Evolutionary conservation across 345 rosid species (phyloP), one percentile per base, ranked within the genome.

Genomic region (Turnera subulata): DNA sequence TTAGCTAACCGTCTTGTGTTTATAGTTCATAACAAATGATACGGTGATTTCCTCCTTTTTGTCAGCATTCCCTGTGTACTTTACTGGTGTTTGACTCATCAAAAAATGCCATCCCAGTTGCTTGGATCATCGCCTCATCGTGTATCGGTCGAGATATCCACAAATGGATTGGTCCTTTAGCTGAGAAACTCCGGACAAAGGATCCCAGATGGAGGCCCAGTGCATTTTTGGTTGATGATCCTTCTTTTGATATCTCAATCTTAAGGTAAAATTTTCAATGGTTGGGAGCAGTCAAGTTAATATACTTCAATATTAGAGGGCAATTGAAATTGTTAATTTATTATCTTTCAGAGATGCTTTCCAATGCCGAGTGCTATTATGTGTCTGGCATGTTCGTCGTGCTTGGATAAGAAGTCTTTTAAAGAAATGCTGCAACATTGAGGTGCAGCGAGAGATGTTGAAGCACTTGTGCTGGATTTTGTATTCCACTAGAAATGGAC

Each of bases 21-120:
- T 25, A 23, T 54, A 45, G 38, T 32, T 51, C 44, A 49, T 61
- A 55, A 25, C 50, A 39, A 57, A 53, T 53, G 46, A 61, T 53
- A 35, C 12, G 10, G 14, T 53, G 29, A 53, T 58, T 35, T 68
- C 13, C 38, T 32, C n/a, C 51, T 37, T 32, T 51, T 59, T 67
- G 65, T 48, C 82, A 80, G 82, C 65, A 75, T 75, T 80, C 80
- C 25, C 56, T 80, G 21, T 75, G 74, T 62, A 72, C 75, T 62
- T 65, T 77, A 45, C 78, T 80, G 12, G 80, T 73, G 44, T 80
- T 80, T 61, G 77, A 77, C 63, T 61, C 71, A 2, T 70, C 75
- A 57, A 82, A 55, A 39, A 72, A 75, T 67, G 85, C 85, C 58
- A 72, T 77, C 64, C 78, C 85, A 13, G 71, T 80, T 75, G 80